Base-by-base conservation (phyloP, 495 filamentous ascomycete species). In the Hypoxylon perforatum region DNA sequence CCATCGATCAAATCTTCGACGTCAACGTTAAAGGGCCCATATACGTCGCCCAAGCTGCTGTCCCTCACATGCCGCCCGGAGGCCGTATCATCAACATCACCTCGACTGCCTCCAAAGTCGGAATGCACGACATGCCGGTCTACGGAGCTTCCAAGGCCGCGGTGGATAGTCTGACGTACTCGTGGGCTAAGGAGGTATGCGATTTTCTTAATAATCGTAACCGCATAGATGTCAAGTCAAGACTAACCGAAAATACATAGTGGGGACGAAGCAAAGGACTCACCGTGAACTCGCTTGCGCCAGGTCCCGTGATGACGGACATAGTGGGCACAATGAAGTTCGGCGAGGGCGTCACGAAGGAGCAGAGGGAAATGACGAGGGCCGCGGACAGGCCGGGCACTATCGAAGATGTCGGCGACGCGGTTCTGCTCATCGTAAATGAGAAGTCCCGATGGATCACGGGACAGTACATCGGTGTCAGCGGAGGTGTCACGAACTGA, bases 381-480 rank as follows among this genome's bases (percentile, higher is more conserved):
- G 41, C 41, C 30, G 25, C 4, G 1, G 36, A 23, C 45, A 53
- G 75, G 12, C 65, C 64, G 4, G 78, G 76, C 0, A 77, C 49
- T 0, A 57, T 70, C 0, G 67, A 74, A 36, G 81, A 85, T 69
- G 72, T 85, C 53, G 81, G 73, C 23, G 81, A 82, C 65, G 77
- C 77, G 8, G 79, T 81, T n/a, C 47, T 77, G 17, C 70, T 83
- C 17, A 46, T 85, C 14, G 77, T 73, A 7, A 73, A 68, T 5
- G 82, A 84, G 71, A 77, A 82, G 60, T 77, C 73, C 50, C 66
- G 81, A 8, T 83, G 81, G 82, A 76, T 85, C n/a, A 45, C 47
- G 10, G 47, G 23, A 15, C 23, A 35, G n/a, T 17, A 17, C 5
- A 19, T 50, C 28, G n/a, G 2, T 45, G 41, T 45, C 14, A 18